phyloP scores from a whole-genome alignment of 2,329 filamentous ascomycete genomes.

The Thelonectria olida region DNA sequence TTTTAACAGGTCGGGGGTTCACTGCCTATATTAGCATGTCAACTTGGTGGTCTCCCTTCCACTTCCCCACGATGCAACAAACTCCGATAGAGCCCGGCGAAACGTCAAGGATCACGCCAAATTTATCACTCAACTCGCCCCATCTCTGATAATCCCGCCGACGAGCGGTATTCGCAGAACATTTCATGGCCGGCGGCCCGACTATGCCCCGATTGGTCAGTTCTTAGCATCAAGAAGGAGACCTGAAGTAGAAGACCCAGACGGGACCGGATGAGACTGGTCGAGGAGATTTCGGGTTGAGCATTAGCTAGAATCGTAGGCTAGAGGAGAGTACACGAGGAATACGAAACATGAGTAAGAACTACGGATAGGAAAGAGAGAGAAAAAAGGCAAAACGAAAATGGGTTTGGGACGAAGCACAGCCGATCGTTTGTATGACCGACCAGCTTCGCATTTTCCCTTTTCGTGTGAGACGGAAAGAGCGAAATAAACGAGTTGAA shows the following conservation, averaged over 20 bases:
- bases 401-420: too few species aligned
- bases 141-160: not conserved
- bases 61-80: too few species aligned
- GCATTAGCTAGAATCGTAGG: not conserved
- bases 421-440: too few species aligned
- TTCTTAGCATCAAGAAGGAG: conserved; percentile 8
- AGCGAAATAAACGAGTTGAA: not conserved
- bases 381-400: not conserved
- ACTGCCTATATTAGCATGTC: too few species aligned
- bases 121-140: not conserved
- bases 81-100: too few species aligned
- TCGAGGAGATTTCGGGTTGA: not conserved
- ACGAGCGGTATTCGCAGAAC: not conserved
- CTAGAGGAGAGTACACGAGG: too few species aligned
- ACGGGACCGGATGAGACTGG: conserved; percentile 12
- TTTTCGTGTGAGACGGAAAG: not conserved
- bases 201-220: not conserved
- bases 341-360: not conserved
- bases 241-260: not conserved
- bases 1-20: too few species aligned
- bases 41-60: too few species aligned
- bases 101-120: too few species aligned
- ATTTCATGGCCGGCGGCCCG: conserved; percentile 17
- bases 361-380: not conserved
- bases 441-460: not conserved